These are phyloP conservation scores for Didymella glomerata DNA, from an alignment of 2,329 filamentous ascomycete genomes.

Conservation along the genomic window DNA sequence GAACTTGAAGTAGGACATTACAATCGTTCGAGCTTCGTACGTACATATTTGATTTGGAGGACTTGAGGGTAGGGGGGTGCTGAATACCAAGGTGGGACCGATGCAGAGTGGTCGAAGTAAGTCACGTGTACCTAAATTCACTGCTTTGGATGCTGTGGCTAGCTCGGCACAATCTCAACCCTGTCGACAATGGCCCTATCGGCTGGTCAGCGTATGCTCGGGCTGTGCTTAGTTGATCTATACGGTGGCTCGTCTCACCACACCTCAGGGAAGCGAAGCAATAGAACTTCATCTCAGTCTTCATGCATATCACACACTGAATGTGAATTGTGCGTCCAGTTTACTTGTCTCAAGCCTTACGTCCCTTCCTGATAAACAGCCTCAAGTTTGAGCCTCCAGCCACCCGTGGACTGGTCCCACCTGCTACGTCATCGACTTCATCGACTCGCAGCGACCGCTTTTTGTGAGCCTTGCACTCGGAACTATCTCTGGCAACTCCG, in stretches of 20 bases:
- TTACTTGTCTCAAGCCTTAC: background rate
- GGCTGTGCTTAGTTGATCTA: background rate
- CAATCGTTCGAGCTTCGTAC: background rate
- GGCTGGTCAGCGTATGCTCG: background rate
- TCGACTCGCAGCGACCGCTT: background rate
- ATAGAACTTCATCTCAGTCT: background rate
- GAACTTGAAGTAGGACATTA: slow-evolving; percentile 30
- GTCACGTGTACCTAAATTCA: slow-evolving; percentile 1
- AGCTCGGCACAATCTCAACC: background rate
- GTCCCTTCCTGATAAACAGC: background rate
- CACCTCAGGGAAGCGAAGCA: background rate
- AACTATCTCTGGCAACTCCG: slow-evolving; percentile 12
- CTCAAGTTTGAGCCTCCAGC: background rate
- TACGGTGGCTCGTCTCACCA: background rate
- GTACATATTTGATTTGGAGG: background rate
- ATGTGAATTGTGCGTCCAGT: background rate
- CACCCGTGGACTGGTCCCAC: background rate
- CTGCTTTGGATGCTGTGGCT: background rate
- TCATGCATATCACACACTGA: background rate
- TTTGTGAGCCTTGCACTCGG: background rate
- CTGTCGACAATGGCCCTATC: too few relatives aligned
- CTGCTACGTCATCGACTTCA: slow-evolving; percentile 14
- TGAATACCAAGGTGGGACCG: background rate
- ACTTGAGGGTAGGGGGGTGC: background rate
- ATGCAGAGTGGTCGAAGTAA: background rate